phyloP scores from a whole-genome alignment of 176 grass and related monocot species.

The sorghum (Sorghum bicolor) region DNA sequence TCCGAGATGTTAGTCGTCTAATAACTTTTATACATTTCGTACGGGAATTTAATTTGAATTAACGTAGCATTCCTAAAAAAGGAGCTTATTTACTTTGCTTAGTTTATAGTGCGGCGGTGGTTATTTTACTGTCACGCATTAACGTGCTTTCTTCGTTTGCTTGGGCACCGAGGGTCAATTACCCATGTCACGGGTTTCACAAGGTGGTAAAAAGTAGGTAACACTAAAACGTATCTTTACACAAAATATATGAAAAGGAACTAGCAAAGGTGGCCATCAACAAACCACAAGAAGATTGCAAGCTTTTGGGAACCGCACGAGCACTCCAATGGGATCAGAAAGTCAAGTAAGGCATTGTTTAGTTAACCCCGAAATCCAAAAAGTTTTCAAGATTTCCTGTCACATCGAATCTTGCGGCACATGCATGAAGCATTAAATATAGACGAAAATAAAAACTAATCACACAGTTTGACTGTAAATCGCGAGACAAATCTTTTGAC shows the following conservation, averaged over 20 bases:
- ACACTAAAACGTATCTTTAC: not conserved
- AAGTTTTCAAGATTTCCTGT: too few relatives aligned
- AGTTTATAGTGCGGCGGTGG: not conserved
- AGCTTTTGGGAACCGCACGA: slow-evolving; percentile 34
- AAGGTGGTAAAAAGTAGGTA: not conserved
- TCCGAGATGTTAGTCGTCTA: too few relatives aligned
- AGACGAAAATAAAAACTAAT: too few relatives aligned
- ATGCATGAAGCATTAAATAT: too few relatives aligned
- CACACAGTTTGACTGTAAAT: too few relatives aligned
- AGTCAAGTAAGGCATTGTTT: slow-evolving; percentile 22
- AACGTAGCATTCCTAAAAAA: not conserved
- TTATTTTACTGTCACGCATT: slow-evolving; percentile 18
- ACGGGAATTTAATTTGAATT: not conserved
- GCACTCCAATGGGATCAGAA: not conserved
- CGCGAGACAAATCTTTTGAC: too few relatives aligned
- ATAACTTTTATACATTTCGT: not conserved
- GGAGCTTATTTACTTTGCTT: not conserved
- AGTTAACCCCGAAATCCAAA: too few relatives aligned
- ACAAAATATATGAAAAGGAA: not conserved
- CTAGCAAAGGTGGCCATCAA: not conserved
- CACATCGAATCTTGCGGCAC: too few relatives aligned
- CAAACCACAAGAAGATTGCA: not conserved
- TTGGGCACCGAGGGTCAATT: slow-evolving; percentile 4
- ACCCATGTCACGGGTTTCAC: slow-evolving; percentile 12
- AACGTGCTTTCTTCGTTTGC: not conserved